A percentile compares a stretch with the other conserved stretches of the same genome.
Evolutionary conservation across 2,329 filamentous ascomycete species (phyloP).

Genomic region (Podosphaera leucotricha): DNA sequence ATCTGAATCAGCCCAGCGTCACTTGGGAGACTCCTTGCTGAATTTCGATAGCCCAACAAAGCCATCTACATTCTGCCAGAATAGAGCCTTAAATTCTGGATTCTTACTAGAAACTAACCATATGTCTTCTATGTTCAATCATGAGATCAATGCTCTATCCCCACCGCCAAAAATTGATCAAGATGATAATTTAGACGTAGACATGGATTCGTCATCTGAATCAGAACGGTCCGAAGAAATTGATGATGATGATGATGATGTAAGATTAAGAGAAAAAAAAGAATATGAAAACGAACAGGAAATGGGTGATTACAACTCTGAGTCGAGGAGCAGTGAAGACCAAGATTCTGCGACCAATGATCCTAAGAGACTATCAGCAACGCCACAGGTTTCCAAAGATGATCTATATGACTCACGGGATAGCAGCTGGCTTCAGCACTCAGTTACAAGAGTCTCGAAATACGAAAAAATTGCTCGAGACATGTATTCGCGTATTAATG

Average conservation of each 20-base stretch:
- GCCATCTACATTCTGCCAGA: constrained; percentile 17
- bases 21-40: constrained; percentile 27
- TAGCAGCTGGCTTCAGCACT: constrained; percentile 2
- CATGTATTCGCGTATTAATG: constrained; percentile 32
- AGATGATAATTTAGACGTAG: constrained; percentile 18
- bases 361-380: not conserved
- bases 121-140: too few relatives aligned
- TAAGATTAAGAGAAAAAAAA: not conserved
- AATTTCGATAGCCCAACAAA: constrained; percentile 11
- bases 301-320: constrained; percentile 3
- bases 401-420: not conserved
- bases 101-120: too few relatives aligned
- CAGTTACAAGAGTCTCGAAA: constrained; percentile 5
- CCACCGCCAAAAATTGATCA: too few relatives aligned
- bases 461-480: constrained; percentile 52
- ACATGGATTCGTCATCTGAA: constrained; percentile 16
- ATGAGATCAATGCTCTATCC: too few relatives aligned
- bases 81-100: constrained; percentile 6
- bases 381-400: not conserved
- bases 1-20: constrained; percentile 29
- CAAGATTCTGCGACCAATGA: not conserved
- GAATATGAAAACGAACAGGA: not conserved
- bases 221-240: constrained; percentile 10
- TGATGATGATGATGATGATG: constrained; percentile 8
- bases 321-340: not conserved